Evolutionary conservation across 805 yeast species (phyloP), one percentile per base, ranked within the genome.

Genomic region (Ogataea neopini): DNA sequence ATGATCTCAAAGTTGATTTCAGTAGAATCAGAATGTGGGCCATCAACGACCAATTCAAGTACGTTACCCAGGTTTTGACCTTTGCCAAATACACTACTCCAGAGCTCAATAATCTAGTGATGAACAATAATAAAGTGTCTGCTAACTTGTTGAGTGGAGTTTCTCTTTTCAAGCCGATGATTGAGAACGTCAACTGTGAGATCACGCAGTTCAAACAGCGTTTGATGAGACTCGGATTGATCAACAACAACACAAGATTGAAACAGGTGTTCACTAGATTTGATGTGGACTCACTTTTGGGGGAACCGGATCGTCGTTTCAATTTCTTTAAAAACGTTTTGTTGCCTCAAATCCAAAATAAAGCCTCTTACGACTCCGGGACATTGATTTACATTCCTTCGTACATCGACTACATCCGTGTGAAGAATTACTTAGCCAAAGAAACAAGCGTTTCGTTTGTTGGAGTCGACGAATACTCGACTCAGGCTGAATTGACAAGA

Each of bases 11-110:
- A 48, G 86, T 96, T 13, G 99, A 94, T 67, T 94, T 94, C 66
- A 81, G 94, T 48, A 77, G 99, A 56, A 84, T 94, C 32, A 77
- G 97, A 58, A 85, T 87, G 86, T 91, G 96, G 95, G 83, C 86
- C 30, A 83, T 94, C 53, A 91, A 94, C 60, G 95, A 88, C 52
- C 83, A 88, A 56, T 84, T 88, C 11, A 75, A 73, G 52, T 71
- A 72, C 43, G 73, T 92, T 46, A 79, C 97, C 22, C 99, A 94
- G 68, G 80, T 86, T 0, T 66, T 94, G 59, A 73, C 87, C 2
- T 84, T 94, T 54, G 72, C 87, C n/a, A 88, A 83, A 57, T 88
- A 77, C 62, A 56, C 75, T 8, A 86, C 97, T 1, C 98, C 98
- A 8, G 88, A 82, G 56, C 79, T 92, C 58, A 88, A 86, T 62